These are phyloP conservation scores for Prunella vulgaris DNA, from an alignment of 257 asterid genomes.

Conservation along the genomic window DNA sequence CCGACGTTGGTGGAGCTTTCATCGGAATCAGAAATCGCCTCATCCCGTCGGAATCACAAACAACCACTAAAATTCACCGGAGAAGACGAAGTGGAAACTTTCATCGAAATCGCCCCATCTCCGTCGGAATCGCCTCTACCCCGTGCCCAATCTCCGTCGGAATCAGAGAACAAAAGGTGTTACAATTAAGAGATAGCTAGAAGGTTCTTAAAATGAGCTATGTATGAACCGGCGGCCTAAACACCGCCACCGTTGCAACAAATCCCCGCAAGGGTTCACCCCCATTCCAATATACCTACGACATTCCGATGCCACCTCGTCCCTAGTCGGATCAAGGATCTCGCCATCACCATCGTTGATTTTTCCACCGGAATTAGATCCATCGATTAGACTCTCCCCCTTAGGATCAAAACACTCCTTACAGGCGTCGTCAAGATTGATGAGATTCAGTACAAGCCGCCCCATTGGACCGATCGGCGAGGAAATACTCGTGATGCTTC, in stretches of 20 bases:
- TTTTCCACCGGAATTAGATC: background rate
- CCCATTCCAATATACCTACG: conserved; percentile 23
- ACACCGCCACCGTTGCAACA: conserved; percentile 21
- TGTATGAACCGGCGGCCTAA: conserved; percentile 46
- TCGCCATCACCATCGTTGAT: conserved; percentile 22
- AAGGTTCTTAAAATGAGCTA: background rate
- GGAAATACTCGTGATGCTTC: conserved; percentile 50
- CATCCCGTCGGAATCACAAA: too few species aligned
- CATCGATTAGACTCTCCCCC: background rate
- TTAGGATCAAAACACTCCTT: background rate
- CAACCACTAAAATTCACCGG: too few species aligned
- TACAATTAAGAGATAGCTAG: background rate
- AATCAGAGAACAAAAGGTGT: background rate
- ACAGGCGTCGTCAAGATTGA: conserved; percentile 31
- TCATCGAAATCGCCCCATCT: too few species aligned
- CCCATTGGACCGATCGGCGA: conserved; percentile 57
- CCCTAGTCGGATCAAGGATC: conserved; percentile 20
- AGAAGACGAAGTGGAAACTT: too few species aligned
- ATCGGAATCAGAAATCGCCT: too few species aligned
- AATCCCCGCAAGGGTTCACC: conserved; percentile 37
- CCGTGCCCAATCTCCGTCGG: too few species aligned
- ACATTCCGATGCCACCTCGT: conserved; percentile 21
- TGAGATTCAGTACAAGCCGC: conserved; percentile 47
- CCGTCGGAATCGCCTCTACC: too few species aligned
- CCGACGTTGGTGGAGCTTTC: too few species aligned